These are phyloP conservation scores for Chalciporus piperatoides DNA, from an alignment of 1,284 basidiomycete genomes.

Conservation along the genomic window DNA sequence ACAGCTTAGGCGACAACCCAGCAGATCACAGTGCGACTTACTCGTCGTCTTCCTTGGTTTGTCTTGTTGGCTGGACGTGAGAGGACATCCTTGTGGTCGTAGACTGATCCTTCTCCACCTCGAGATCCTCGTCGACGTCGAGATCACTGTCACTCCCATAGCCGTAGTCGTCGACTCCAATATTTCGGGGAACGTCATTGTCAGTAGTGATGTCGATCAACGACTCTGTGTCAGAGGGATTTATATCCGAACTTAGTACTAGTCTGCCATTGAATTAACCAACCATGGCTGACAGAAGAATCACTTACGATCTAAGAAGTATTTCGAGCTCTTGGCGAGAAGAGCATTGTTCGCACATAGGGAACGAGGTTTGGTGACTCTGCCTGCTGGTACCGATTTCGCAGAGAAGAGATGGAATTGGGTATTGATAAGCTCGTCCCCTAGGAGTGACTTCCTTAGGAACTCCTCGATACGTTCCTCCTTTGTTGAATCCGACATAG, in stretches of 20 bases:
- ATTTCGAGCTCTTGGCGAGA: slow-evolving; percentile 21
- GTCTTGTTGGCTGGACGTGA: not conserved
- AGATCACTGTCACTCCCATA: slow-evolving; percentile 32
- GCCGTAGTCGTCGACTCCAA: slow-evolving; percentile 21
- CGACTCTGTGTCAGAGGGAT: slow-evolving; percentile 7
- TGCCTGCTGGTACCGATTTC: slow-evolving; percentile 12
- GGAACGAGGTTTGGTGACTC: slow-evolving; percentile 17
- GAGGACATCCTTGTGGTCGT: not conserved
- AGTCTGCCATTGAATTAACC: not conserved
- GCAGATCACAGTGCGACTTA: not conserved
- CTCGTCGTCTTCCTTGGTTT: slow-evolving; percentile 12
- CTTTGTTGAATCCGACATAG: slow-evolving; percentile 1
- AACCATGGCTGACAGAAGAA: not conserved
- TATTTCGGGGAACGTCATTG: slow-evolving; percentile 10
- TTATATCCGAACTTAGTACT: slow-evolving; percentile 22
- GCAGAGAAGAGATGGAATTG: slow-evolving; percentile 31
- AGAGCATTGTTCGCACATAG: slow-evolving; percentile 25
- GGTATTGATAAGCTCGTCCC: slow-evolving; percentile 28
- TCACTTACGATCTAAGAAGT: slow-evolving; percentile 23
- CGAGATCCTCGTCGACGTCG: slow-evolving; percentile 18
- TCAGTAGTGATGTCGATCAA: slow-evolving; percentile 18
- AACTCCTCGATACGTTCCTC: slow-evolving; percentile 18
- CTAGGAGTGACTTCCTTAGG: slow-evolving; percentile 26
- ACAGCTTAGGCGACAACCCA: not conserved
- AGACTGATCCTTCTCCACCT: not conserved